Base-by-base conservation (phyloP, 1,284 basidiomycete genomes). In the Naganishia sp. region DNA sequence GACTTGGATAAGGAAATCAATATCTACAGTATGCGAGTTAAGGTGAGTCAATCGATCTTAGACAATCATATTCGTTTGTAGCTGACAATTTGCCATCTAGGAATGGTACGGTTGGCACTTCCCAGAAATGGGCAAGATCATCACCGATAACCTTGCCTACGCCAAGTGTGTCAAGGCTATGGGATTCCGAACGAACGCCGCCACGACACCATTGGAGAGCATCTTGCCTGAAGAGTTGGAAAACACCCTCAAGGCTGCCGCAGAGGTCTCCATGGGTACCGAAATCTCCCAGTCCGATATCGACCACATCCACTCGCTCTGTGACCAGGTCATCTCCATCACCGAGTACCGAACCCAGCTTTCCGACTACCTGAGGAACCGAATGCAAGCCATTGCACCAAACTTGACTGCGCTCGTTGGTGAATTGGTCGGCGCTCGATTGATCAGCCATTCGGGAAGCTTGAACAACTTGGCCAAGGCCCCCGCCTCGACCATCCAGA, bases 61-160 rank as follows among this genome's bases (percentile, higher is more conserved):
- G 35, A 5, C 18, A 6, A 21, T 31, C 25, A 18, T 42, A 45
- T 11, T 11, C 28, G 25, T 23, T 25, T 18, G 18, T 43, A 21
- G 23, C 9, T 46, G 58, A 71, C 35, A 63, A 68, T 17, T 67
- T 67, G 46, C 52, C 57, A 62, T n/a, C 5, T 51, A 93, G 91
- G 95, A 98, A 85, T 99, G 95, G 95, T 99, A 98, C 76, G 95
- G 95, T 28, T 99, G 95, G 95, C 95, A 99, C 83, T 98, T 98
- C 86, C 95, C 95, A 11, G 95, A 99, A 81, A 92, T 99, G 90
- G 91, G 89, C 73, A 98, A 98, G 83, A 97, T 99, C 79, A 90
- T 98, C 72, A 87, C 89, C 71, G 95, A 99, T 84, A 99, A 96
- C 81, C 83, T 95, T 65, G 94, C 94, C 28, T 99, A 98, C 79